These are phyloP conservation scores for Luzula sylvatica DNA, from an alignment of 176 grass and related monocot species.

Conservation along the genomic window DNA sequence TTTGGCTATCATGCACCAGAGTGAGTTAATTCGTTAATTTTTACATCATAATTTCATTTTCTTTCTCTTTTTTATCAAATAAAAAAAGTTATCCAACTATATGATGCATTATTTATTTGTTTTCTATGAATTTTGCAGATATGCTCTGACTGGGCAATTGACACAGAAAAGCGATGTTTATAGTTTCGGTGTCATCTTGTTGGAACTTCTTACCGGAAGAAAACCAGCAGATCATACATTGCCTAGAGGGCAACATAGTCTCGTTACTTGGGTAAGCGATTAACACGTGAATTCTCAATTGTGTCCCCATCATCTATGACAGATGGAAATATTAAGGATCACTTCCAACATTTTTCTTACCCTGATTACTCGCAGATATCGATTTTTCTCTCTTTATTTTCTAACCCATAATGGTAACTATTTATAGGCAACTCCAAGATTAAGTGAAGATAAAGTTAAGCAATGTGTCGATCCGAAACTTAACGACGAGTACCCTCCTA, in stretches of 20 bases:
- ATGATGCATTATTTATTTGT: not conserved
- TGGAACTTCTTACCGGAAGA: constrained; percentile 85
- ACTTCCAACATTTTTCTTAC: too few species aligned
- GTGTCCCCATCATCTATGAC: too few species aligned
- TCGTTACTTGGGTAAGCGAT: constrained; percentile 82
- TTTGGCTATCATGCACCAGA: constrained; percentile 34
- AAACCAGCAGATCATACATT: constrained; percentile 90
- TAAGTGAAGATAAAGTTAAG: constrained; percentile 17
- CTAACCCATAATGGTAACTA: not conserved
- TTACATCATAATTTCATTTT: too few species aligned
- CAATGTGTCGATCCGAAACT: constrained; percentile 11
- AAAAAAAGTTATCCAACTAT: too few species aligned
- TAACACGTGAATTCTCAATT: not conserved
- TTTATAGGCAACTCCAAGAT: constrained; percentile 2
- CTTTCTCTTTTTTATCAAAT: too few species aligned
- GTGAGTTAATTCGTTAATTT: not conserved
- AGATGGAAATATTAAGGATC: too few species aligned
- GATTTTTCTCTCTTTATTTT: too few species aligned
- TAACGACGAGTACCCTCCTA: not conserved
- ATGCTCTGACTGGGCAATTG: not conserved
- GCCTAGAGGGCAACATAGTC: constrained; percentile 88
- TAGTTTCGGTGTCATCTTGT: not conserved
- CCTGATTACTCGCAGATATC: too few species aligned
- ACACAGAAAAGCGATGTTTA: not conserved
- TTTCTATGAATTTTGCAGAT: not conserved